These are phyloP conservation scores for Thielaviopsis cerberus DNA, from an alignment of 2,329 filamentous ascomycete species.

Conservation along the genomic window DNA sequence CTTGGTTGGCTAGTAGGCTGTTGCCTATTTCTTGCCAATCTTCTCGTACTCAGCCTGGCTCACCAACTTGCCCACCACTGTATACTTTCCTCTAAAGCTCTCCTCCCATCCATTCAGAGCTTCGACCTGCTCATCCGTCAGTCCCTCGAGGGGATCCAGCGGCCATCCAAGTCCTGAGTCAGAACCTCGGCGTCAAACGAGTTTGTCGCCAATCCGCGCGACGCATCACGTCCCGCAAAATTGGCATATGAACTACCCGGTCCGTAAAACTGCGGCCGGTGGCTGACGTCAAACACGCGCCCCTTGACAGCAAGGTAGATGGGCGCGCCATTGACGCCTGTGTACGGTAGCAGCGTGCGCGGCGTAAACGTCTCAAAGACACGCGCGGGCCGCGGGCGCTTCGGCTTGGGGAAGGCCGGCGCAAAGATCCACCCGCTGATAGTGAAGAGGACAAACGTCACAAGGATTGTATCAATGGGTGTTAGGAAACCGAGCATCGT, in stretches of 20 bases:
- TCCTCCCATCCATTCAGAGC: constrained; percentile 83
- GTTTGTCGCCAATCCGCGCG: constrained; percentile 67
- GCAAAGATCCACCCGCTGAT: constrained; percentile 15
- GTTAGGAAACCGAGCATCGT: constrained; percentile 31
- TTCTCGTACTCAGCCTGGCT: constrained; percentile 24
- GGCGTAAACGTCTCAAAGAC: constrained; percentile 58
- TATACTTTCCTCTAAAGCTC: constrained; percentile 80
- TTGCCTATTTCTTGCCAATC: constrained; percentile 13
- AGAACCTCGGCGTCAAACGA: constrained; percentile 93
- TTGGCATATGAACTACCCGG: constrained; percentile 89
- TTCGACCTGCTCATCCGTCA: constrained; percentile 61
- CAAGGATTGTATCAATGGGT: constrained; percentile 44
- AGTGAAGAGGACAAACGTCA: constrained; percentile 37
- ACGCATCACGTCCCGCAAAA: constrained; percentile 86
- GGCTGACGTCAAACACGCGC: constrained; percentile 73
- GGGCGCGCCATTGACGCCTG: constrained; percentile 53
- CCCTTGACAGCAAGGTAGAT: constrained; percentile 87
- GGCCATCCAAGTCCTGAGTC: constrained; percentile 78
- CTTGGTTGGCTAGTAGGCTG: no score
- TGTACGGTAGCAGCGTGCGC: constrained; percentile 65
- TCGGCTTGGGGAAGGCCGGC: constrained; percentile 21
- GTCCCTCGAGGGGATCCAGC: constrained; percentile 54
- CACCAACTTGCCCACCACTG: constrained; percentile 79
- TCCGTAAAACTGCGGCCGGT: constrained; percentile 85
- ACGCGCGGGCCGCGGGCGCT: constrained; percentile 32